Evolutionary conservation across 2,329 filamentous ascomycete genomes (phyloP).

Genomic region (Sarocladium kiliense): DNA sequence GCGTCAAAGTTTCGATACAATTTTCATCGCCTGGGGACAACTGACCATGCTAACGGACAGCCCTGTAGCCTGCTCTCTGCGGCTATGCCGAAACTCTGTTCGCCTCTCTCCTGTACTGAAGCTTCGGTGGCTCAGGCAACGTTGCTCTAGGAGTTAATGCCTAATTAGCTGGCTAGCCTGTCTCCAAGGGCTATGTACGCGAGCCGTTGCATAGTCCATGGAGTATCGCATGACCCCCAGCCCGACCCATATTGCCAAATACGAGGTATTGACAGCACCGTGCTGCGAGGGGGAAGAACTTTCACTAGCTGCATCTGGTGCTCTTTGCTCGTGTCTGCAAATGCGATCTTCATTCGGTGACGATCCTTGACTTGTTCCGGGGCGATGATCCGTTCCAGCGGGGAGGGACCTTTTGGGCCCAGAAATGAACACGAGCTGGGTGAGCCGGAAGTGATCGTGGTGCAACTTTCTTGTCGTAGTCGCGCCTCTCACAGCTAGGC

Average conservation of each 20-base stretch:
- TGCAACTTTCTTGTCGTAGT: neutral
- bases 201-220: neutral
- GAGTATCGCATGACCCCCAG: neutral
- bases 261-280: neutral
- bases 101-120: neutral
- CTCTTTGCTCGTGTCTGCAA: neutral
- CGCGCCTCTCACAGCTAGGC: neutral
- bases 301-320: neutral
- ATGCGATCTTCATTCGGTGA: neutral
- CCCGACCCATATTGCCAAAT: constrained; percentile 7
- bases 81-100: neutral
- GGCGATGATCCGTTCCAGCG: constrained; percentile 6
- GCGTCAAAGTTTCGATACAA: neutral
- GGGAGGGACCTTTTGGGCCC: neutral
- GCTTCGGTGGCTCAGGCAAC: too few species aligned
- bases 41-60: too few species aligned
- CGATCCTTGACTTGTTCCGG: neutral
- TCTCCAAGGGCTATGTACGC: neutral
- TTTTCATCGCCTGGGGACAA: too few species aligned
- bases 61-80: neutral
- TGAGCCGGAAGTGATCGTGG: neutral
- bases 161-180: neutral
- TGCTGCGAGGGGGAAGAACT: neutral
- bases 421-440: neutral
- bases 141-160: neutral